Evolutionary conservation across 139 green algal species (phyloP).

Genomic region (Chlorella sp.): DNA sequence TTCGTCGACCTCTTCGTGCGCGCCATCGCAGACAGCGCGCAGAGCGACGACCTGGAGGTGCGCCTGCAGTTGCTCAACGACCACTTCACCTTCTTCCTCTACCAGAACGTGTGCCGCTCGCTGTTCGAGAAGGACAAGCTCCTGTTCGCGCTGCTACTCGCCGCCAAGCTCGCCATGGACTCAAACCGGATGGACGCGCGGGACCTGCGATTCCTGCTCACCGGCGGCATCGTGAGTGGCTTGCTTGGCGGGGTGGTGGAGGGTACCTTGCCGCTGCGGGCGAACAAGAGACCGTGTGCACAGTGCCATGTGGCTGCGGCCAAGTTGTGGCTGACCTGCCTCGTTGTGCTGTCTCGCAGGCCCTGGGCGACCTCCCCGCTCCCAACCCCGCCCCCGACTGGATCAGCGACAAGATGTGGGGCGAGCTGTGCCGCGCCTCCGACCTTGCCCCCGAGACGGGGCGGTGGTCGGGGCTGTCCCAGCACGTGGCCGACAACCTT

Average conservation of each 20-base stretch:
- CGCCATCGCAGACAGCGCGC: conserved; percentile 41
- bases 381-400: conserved; percentile 56
- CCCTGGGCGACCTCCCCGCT: conserved; percentile 42
- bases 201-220: conserved; percentile 74
- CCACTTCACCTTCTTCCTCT: conserved; percentile 69
- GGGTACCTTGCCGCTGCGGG: too few relatives aligned
- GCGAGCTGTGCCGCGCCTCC: conserved; percentile 52
- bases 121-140: conserved; percentile 90
- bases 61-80: conserved; percentile 57
- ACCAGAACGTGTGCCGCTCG: conserved; percentile 69
- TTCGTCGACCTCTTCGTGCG: conserved; percentile 61
- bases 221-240: conserved; percentile 36
- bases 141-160: conserved; percentile 64
- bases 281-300: too few relatives aligned
- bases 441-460: conserved; percentile 27
- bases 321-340: too few relatives aligned
- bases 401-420: conserved; percentile 61
- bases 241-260: too few relatives aligned
- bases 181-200: conserved; percentile 25
- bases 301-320: too few relatives aligned
- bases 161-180: conserved; percentile 40
- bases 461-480: conserved; percentile 29
- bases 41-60: conserved; percentile 45
- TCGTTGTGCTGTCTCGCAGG: too few relatives aligned
- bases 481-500: conserved; percentile 29